A percentile compares a stretch with the other conserved stretches of the same genome.
Conservation (phyloP, 2,329 filamentous ascomycete species). For the Colletotrichum camelliae region DNA sequence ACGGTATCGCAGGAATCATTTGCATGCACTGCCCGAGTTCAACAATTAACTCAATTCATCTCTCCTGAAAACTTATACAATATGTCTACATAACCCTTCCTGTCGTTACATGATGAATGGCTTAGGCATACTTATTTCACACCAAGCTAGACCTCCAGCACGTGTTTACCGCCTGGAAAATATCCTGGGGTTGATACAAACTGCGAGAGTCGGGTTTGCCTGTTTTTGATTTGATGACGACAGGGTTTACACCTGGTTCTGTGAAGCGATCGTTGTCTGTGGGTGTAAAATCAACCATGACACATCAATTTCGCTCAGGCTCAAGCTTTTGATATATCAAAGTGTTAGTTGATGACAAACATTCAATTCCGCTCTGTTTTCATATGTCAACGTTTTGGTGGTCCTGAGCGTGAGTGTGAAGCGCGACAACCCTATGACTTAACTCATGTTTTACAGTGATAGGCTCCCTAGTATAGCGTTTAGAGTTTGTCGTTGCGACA, state of each 20-base stretch:
- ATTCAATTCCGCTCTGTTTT: too few relatives aligned
- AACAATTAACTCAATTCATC: too few relatives aligned
- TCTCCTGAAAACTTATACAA: too few relatives aligned
- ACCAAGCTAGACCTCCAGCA: neutral
- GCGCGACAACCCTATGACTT: neutral
- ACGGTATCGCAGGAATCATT: too few relatives aligned
- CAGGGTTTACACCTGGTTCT: neutral
- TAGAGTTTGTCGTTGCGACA: too few relatives aligned
- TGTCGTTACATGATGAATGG: neutral
- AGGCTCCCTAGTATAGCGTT: neutral
- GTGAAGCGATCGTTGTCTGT: neutral
- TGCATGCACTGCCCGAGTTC: too few relatives aligned
- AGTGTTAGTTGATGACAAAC: too few relatives aligned
- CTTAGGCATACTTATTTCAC: neutral
- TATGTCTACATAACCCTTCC: accelerated
- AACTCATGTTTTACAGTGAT: too few relatives aligned
- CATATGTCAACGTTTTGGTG: neutral
- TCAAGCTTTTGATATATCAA: too few relatives aligned
- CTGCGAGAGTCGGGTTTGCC: neutral
- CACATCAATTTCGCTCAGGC: neutral
- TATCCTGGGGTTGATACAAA: neutral
- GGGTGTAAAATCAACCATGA: neutral
- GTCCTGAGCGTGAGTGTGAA: neutral
- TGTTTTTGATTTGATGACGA: neutral
- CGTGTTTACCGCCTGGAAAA: neutral